Percentiles rank a stretch among this genome's conserved stretches.
Conservation (phyloP, 2,329 filamentous ascomycete genomes). For the Calonectria montana region DNA sequence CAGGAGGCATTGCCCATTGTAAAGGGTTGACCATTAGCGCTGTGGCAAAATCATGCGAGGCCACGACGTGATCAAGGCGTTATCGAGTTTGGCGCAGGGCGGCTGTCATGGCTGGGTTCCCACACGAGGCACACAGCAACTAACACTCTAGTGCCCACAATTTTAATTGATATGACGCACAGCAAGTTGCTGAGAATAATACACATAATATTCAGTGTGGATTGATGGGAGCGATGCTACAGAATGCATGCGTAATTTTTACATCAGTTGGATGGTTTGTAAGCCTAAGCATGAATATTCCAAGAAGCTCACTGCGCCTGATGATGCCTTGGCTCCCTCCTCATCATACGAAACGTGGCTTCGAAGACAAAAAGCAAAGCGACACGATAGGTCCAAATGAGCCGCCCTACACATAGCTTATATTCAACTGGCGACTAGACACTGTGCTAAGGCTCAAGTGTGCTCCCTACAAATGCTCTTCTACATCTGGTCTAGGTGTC, state of each 20-base stretch:
- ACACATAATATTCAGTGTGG: background rate
- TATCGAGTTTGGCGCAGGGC: background rate
- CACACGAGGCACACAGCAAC: background rate
- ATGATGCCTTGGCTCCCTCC: background rate
- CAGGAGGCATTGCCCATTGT: background rate
- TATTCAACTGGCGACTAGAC: background rate
- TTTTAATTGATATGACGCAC: slow-evolving; percentile 1
- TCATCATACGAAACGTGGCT: background rate
- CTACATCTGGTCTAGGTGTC: background rate
- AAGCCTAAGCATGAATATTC: background rate
- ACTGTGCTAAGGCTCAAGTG: background rate
- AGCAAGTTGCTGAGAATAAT: background rate
- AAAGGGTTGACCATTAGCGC: background rate
- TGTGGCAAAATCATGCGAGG: slow-evolving; percentile 1
- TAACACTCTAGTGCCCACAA: background rate
- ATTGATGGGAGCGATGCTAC: background rate
- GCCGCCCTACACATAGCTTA: background rate
- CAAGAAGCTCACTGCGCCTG: too few relatives aligned
- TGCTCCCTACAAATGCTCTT: background rate
- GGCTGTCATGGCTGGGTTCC: background rate
- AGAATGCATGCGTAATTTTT: background rate
- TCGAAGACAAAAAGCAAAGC: background rate
- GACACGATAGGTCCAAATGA: background rate
- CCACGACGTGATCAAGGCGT: background rate
- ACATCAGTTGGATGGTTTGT: background rate